Evolutionary conservation across 148 eudicot species (phyloP).

Genomic region (Heliosperma pusillum): DNA sequence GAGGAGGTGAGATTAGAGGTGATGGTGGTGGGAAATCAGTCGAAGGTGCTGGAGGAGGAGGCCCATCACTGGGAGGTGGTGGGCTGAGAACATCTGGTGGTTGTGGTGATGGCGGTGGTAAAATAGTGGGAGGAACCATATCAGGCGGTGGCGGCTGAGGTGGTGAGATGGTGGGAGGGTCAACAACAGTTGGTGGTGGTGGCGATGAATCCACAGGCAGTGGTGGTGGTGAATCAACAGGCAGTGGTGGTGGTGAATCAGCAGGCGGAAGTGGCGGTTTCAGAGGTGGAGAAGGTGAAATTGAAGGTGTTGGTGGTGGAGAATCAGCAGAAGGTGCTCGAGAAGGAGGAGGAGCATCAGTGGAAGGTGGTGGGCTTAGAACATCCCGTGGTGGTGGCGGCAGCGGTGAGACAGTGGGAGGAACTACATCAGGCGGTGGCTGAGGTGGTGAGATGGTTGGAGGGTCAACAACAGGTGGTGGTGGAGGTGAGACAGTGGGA

Average conservation of each 20-base stretch:
- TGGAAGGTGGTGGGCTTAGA: constrained; percentile 3
- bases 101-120: constrained; percentile 15
- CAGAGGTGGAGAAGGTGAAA: constrained; percentile 19
- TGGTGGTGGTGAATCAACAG: no score
- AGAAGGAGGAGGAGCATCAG: constrained; percentile 25
- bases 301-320: constrained; percentile 16
- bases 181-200: neutral
- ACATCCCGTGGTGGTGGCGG: constrained; percentile 6
- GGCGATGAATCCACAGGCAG: neutral
- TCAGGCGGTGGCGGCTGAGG: constrained; percentile 1
- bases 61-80: no score
- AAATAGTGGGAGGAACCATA: neutral
- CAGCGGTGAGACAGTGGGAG: neutral
- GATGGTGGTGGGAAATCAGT: no score
- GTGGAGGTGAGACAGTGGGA: neutral
- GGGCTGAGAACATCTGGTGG: no score
- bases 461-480: neutral
- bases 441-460: neutral
- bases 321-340: constrained; percentile 11
- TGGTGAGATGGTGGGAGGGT: neutral
- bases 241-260: constrained; percentile 23
- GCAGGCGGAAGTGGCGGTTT: constrained; percentile 17
- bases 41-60: no score
- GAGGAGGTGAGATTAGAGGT: no score
- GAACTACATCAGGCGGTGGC: constrained; percentile 4